phyloP scores from a whole-genome alignment of 2,329 filamentous ascomycete genomes.

The Botryosphaeria agaves region DNA sequence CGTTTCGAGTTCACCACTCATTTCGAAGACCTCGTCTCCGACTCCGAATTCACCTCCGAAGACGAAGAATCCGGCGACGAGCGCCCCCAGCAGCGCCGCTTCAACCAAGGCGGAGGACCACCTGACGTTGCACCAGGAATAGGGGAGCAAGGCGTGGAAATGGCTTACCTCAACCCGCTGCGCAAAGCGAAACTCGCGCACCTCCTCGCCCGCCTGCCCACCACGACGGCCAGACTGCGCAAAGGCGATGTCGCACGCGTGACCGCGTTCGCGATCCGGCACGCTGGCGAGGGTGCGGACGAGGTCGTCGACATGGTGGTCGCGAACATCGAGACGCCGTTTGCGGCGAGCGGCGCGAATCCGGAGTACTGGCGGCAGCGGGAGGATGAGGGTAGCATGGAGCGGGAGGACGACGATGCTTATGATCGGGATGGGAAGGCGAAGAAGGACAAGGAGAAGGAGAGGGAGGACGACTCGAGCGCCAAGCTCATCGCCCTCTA shows the following conservation, averaged over 20 bases:
- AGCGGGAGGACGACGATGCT: constrained; percentile 19
- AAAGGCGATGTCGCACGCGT: constrained; percentile 77
- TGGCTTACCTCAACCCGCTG: constrained; percentile 60
- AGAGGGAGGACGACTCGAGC: constrained; percentile 46
- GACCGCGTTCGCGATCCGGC: constrained; percentile 75
- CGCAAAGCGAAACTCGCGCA: constrained; percentile 74
- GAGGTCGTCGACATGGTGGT: constrained; percentile 86
- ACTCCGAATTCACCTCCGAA: constrained; percentile 72
- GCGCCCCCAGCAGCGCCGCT: constrained; percentile 22
- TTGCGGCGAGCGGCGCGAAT: constrained; percentile 56
- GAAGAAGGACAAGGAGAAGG: constrained; percentile 16
- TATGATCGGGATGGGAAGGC: constrained; percentile 14
- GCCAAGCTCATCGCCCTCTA: constrained; percentile 71
- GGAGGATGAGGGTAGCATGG: constrained; percentile 21
- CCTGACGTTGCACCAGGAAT: no score
- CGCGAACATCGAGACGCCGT: constrained; percentile 61
- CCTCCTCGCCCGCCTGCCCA: constrained; percentile 67
- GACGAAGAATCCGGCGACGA: constrained; percentile 54
- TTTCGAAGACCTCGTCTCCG: constrained; percentile 64
- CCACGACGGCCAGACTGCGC: constrained; percentile 52
- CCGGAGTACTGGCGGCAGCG: constrained; percentile 25
- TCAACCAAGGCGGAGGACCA: constrained; percentile 25
- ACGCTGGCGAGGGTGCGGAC: constrained; percentile 69
- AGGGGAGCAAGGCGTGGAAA: constrained; percentile 20
- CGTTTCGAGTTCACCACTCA: constrained; percentile 64